phyloP scores from a whole-genome alignment of 495 filamentous ascomycete species.

The Aspergillus kassunensis region DNA sequence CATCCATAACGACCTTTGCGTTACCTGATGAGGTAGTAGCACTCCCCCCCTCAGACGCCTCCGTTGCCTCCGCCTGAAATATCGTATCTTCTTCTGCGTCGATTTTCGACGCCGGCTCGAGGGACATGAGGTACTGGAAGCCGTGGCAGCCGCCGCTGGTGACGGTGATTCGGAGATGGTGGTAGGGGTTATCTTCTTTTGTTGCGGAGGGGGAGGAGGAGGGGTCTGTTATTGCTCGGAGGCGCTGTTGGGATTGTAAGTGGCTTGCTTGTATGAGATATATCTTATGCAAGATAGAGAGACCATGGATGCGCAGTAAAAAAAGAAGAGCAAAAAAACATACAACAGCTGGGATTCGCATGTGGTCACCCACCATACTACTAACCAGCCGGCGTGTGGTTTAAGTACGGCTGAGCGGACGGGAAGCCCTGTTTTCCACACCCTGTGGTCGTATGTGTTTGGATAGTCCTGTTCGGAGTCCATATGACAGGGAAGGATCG shows the following conservation, averaged over 20 bases:
- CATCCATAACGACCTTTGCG: constrained; percentile 87
- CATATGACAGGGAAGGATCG: not conserved
- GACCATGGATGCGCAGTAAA: not conserved
- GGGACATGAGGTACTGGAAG: constrained; percentile 93
- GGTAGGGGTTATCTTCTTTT: constrained; percentile 72
- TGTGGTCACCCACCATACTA: constrained; percentile 51
- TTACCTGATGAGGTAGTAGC: constrained; percentile 25
- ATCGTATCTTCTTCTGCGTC: constrained; percentile 73
- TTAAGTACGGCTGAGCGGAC: constrained; percentile 50
- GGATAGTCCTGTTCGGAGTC: not conserved
- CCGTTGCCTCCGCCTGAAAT: constrained; percentile 44
- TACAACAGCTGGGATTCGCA: constrained; percentile 49
- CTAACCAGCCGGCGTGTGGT: constrained; percentile 48
- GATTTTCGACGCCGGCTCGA: constrained; percentile 57
- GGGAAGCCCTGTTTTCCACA: constrained; percentile 50
- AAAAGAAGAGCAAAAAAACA: constrained; percentile 30
- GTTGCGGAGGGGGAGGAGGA: constrained; percentile 38
- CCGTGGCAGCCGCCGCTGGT: constrained; percentile 94
- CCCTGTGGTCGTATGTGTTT: constrained; percentile 47
- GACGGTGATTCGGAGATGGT: constrained; percentile 85
- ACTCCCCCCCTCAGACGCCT: constrained; percentile 34
- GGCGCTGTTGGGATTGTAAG: constrained; percentile 48
- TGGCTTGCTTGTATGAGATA: not conserved
- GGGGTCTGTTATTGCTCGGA: constrained; percentile 55
- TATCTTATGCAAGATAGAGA: not conserved